A percentile compares a stretch with the other conserved stretches of the same genome.
Conservation (phyloP, 768 basidiomycete species). For the Galerina marginata region DNA sequence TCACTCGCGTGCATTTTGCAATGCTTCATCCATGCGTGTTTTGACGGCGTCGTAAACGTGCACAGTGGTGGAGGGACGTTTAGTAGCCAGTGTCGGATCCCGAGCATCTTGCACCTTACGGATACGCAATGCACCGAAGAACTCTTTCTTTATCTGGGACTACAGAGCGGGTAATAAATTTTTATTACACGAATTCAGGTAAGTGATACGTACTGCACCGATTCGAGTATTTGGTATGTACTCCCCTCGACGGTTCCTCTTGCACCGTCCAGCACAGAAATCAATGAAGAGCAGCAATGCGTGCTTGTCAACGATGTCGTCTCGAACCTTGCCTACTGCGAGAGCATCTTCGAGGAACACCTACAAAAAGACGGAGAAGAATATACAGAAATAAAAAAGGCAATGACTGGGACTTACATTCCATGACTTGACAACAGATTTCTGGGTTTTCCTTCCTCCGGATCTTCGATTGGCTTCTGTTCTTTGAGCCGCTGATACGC, state of each 20-base stretch:
- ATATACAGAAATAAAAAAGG: not conserved
- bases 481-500: constrained; percentile 10
- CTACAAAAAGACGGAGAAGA: not conserved
- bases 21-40: too few relatives aligned
- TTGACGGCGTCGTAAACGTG: too few relatives aligned
- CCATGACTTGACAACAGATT: constrained; percentile 12
- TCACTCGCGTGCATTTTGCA: too few relatives aligned
- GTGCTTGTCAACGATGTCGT: constrained; percentile 28
- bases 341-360: not conserved
- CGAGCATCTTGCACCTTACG: too few relatives aligned
- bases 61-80: too few relatives aligned
- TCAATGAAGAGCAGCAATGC: constrained; percentile 19
- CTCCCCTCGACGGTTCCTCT: constrained; percentile 16
- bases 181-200: not conserved
- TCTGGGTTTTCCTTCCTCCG: constrained; percentile 19
- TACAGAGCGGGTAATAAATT: not conserved
- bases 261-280: constrained; percentile 18
- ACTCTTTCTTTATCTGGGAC: constrained; percentile 17
- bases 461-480: constrained; percentile 14
- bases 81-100: too few relatives aligned
- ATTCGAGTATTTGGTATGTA: constrained; percentile 24
- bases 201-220: constrained; percentile 16
- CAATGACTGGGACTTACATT: constrained; percentile 11
- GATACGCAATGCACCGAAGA: too few relatives aligned
- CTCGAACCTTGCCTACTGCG: not conserved